A percentile compares a stretch with the other conserved stretches of the same genome.
Conservation (phyloP, 2,329 filamentous ascomycete genomes). For the Aspergillus neoniger region DNA sequence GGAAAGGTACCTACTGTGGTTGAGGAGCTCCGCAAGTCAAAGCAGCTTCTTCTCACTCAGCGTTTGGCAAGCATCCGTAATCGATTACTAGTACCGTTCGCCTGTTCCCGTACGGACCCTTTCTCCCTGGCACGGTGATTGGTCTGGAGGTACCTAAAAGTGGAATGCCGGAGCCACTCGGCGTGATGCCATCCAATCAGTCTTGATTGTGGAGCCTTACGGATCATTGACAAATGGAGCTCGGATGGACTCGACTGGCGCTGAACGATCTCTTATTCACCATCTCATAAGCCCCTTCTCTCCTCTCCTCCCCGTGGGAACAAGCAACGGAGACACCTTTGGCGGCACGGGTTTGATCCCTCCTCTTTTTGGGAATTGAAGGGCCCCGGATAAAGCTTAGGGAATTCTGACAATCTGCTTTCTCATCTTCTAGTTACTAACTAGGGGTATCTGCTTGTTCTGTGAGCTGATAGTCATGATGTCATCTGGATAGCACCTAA, state of each 20-base stretch:
- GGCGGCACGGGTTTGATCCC: background rate
- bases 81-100: background rate
- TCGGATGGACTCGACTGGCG: background rate
- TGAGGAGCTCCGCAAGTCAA: background rate
- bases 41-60: background rate
- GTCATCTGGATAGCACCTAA: conserved; percentile 1
- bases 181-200: conserved; percentile 5
- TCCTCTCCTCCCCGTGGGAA: background rate
- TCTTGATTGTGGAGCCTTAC: conserved; percentile 27
- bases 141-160: background rate
- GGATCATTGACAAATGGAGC: conserved; percentile 37
- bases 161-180: background rate
- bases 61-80: conserved; percentile 12
- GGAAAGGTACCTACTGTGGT: too few relatives aligned
- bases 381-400: background rate
- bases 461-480: conserved; percentile 11
- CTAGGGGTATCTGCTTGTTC: background rate
- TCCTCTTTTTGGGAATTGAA: background rate
- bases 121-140: background rate
- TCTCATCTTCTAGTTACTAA: background rate
- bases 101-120: background rate
- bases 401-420: background rate
- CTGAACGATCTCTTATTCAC: conserved; percentile 14
- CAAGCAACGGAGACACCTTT: background rate
- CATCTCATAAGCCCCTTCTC: background rate